phyloP scores from a whole-genome alignment of 345 rosid species.

The Erysimum cheiranthoides region DNA sequence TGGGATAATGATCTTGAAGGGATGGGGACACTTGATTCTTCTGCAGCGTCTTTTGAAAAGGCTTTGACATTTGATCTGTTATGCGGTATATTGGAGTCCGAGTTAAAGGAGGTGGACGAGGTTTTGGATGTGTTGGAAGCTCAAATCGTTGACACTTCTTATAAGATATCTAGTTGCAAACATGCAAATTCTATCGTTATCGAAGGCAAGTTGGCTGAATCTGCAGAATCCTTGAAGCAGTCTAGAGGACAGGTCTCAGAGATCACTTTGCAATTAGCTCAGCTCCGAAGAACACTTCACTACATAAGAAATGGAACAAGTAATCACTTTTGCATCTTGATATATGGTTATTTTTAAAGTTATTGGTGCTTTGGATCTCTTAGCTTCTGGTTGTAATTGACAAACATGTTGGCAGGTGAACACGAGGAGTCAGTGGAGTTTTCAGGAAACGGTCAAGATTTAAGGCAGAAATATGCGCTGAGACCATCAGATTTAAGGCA shows the following conservation, averaged over 20 bases:
- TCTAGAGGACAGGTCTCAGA: slow-evolving; percentile 64
- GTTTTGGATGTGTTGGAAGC: slow-evolving; percentile 66
- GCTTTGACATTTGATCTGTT: slow-evolving; percentile 76
- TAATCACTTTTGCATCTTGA: slow-evolving; percentile 33
- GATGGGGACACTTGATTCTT: slow-evolving; percentile 49
- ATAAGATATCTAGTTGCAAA: slow-evolving; percentile 67
- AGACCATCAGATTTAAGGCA: slow-evolving; percentile 62
- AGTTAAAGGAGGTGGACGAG: slow-evolving; percentile 73
- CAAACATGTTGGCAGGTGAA: slow-evolving; percentile 57
- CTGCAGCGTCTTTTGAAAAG: slow-evolving; percentile 62
- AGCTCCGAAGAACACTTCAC: slow-evolving; percentile 63
- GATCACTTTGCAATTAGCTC: slow-evolving; percentile 69
- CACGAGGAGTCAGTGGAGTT: slow-evolving; percentile 48
- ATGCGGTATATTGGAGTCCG: slow-evolving; percentile 77
- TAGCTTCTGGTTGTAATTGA: slow-evolving; percentile 30
- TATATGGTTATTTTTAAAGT: background rate
- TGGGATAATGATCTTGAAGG: slow-evolving; percentile 63
- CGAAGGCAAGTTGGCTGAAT: slow-evolving; percentile 66
- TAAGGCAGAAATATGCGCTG: slow-evolving; percentile 47
- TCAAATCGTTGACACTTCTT: slow-evolving; percentile 66
- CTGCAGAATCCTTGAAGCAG: slow-evolving; percentile 67
- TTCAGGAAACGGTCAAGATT: slow-evolving; percentile 52
- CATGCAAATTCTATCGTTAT: slow-evolving; percentile 44
- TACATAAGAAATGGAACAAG: slow-evolving; percentile 63
- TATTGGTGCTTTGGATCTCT: slow-evolving; percentile 7